Percentiles rank a stretch among this genome's conserved stretches.
These are phyloP conservation scores for Calamus simplicifolius DNA, from an alignment of 176 grass and related monocot species.

Conservation along the genomic window DNA sequence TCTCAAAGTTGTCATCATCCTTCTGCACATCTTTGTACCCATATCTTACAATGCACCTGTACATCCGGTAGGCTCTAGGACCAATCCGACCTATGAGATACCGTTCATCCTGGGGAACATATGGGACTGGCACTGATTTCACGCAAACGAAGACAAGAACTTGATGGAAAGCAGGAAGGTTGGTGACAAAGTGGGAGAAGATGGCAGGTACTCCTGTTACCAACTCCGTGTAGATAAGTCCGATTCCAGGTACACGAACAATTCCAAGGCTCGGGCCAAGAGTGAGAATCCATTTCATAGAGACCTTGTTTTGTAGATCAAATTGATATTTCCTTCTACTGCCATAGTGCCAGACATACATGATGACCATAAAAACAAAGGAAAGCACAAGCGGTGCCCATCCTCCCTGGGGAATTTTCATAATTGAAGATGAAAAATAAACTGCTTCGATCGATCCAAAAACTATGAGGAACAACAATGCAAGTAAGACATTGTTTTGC, in stretches of 20 bases:
- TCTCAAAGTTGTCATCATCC: slow-evolving; percentile 69
- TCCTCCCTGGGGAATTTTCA: slow-evolving; percentile 62
- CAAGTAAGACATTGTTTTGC: slow-evolving; percentile 35
- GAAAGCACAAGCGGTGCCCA: slow-evolving; percentile 50
- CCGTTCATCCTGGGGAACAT: slow-evolving; percentile 48
- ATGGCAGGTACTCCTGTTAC: slow-evolving; percentile 63
- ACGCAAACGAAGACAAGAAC: slow-evolving; percentile 64
- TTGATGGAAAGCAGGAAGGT: slow-evolving; percentile 69
- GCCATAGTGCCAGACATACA: slow-evolving; percentile 79
- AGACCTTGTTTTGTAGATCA: slow-evolving; percentile 78
- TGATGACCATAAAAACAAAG: slow-evolving; percentile 48
- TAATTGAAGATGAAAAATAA: slow-evolving; percentile 44
- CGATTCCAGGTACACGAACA: slow-evolving; percentile 64
- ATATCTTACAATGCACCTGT: slow-evolving; percentile 67
- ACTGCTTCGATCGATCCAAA: slow-evolving; percentile 41
- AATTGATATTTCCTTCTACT: slow-evolving; percentile 46
- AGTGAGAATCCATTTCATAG: slow-evolving; percentile 67
- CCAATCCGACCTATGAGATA: slow-evolving; percentile 64
- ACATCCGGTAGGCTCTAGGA: slow-evolving; percentile 57
- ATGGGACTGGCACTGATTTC: slow-evolving; percentile 50
- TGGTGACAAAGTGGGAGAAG: slow-evolving; percentile 77
- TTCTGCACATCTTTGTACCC: slow-evolving; percentile 72
- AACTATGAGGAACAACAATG: slow-evolving; percentile 36
- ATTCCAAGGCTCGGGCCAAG: slow-evolving; percentile 70
- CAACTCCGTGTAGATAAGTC: slow-evolving; percentile 65